These are phyloP conservation scores for Lumnitzera littorea DNA, from an alignment of 345 rosid genomes.

Conservation along the genomic window DNA sequence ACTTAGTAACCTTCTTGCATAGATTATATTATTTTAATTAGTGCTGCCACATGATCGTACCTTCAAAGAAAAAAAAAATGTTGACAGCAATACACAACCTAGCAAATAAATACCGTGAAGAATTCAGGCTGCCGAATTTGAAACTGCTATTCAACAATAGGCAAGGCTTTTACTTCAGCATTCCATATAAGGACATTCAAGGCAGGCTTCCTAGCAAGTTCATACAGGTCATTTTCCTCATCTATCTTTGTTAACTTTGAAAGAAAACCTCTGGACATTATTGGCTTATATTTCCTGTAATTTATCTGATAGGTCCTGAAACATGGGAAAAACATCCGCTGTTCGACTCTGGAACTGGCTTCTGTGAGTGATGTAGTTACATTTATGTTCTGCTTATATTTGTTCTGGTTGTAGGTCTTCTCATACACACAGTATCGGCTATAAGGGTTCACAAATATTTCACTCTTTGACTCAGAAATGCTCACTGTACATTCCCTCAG, in stretches of 20 bases:
- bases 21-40: background rate
- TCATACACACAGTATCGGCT: no score
- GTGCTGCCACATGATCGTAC: background rate
- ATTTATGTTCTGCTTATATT: background rate
- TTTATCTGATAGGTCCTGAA: slow-evolving; percentile 55
- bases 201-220: slow-evolving; percentile 90
- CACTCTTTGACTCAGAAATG: no score
- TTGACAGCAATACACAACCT: slow-evolving; percentile 80
- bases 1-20: slow-evolving; percentile 4
- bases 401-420: background rate
- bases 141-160: slow-evolving; percentile 93
- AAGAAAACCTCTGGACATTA: slow-evolving; percentile 2
- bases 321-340: slow-evolving; percentile 90
- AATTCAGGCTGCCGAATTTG: slow-evolving; percentile 76
- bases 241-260: slow-evolving; percentile 10
- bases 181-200: slow-evolving; percentile 76
- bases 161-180: slow-evolving; percentile 97
- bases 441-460: no score
- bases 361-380: slow-evolving; percentile 55
- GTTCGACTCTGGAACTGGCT: slow-evolving; percentile 90
- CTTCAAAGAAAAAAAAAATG: background rate
- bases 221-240: slow-evolving; percentile 55
- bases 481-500: no score
- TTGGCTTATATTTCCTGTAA: slow-evolving; percentile 12
- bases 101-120: slow-evolving; percentile 85